Percentiles rank a stretch among this genome's conserved stretches.
Conservation (phyloP, 495 filamentous ascomycete genomes). For the Cudoniella acicularis region DNA sequence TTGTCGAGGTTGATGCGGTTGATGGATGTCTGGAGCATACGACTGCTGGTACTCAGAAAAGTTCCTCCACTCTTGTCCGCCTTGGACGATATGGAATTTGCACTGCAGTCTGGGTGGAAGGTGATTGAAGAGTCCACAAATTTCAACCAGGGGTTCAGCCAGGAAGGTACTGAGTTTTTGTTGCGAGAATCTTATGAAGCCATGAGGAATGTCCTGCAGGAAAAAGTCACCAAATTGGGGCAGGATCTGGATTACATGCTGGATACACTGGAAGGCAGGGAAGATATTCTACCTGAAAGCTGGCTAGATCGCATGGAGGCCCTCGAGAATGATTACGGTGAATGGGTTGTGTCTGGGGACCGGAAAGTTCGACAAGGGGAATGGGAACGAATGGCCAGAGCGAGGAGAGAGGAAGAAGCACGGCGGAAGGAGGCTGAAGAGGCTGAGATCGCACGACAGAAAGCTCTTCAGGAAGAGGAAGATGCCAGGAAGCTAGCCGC, state of each 20-base stretch:
- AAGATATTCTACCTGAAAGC: constrained; percentile 76
- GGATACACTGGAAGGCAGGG: constrained; percentile 74
- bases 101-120: constrained; percentile 60
- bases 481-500: constrained; percentile 31
- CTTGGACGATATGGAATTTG: constrained; percentile 58
- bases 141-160: neutral
- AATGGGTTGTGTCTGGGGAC: constrained; percentile 56
- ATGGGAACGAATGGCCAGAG: constrained; percentile 19
- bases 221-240: constrained; percentile 67
- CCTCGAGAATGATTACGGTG: constrained; percentile 73
- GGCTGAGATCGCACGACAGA: constrained; percentile 1
- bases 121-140: constrained; percentile 38
- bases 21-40: constrained; percentile 71
- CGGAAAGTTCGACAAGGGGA: constrained; percentile 22
- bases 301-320: constrained; percentile 86
- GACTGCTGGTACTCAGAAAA: constrained; percentile 67
- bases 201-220: constrained; percentile 60
- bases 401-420: constrained; percentile 13
- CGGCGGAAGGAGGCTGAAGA: constrained; percentile 4
- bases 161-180: neutral
- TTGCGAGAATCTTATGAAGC: constrained; percentile 50
- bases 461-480: constrained; percentile 26
- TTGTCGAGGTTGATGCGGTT: constrained; percentile 67
- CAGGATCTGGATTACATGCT: constrained; percentile 76
- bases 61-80: constrained; percentile 66